Evolutionary conservation across 345 rosid species (phyloP).

Genomic region (Eucalyptus microcorys): DNA sequence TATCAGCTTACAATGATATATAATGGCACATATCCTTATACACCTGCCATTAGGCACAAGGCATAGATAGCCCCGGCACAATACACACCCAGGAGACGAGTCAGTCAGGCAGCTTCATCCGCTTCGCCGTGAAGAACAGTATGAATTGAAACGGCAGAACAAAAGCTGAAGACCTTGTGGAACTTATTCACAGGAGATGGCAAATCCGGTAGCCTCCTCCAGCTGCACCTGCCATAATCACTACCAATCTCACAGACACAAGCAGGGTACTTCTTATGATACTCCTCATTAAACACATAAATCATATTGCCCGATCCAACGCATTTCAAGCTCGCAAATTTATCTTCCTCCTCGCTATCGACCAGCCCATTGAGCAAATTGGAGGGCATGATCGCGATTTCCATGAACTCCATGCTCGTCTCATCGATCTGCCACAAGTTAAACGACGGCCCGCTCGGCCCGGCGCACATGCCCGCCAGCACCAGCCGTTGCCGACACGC

Average conservation of each 20-base stretch:
- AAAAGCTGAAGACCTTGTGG: slow-evolving; percentile 74
- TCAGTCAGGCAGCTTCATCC: neutral
- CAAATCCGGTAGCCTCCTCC: slow-evolving; percentile 71
- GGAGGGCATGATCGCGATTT: slow-evolving; percentile 64
- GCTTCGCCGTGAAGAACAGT: slow-evolving; percentile 20
- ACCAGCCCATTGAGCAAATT: slow-evolving; percentile 46
- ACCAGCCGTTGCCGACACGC: slow-evolving; percentile 47
- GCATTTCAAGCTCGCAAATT: slow-evolving; percentile 70
- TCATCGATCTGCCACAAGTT: slow-evolving; percentile 54
- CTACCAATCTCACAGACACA: slow-evolving; percentile 56
- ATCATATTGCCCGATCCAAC: slow-evolving; percentile 66
- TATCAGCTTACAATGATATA: neutral
- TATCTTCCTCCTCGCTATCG: slow-evolving; percentile 57
- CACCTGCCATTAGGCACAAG: neutral
- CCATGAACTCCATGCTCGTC: slow-evolving; percentile 50
- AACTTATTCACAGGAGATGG: slow-evolving; percentile 76
- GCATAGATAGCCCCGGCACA: neutral
- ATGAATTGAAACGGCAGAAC: slow-evolving; percentile 42
- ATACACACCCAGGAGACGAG: neutral
- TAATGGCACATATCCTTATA: neutral
- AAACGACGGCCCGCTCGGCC: slow-evolving; percentile 43
- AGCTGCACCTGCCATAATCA: slow-evolving; percentile 19
- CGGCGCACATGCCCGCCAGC: slow-evolving; percentile 54
- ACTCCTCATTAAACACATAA: slow-evolving; percentile 72
- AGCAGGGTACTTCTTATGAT: slow-evolving; percentile 79